phyloP scores from a whole-genome alignment of 139 green algal species.

The Chlamydomonas applanata region DNA sequence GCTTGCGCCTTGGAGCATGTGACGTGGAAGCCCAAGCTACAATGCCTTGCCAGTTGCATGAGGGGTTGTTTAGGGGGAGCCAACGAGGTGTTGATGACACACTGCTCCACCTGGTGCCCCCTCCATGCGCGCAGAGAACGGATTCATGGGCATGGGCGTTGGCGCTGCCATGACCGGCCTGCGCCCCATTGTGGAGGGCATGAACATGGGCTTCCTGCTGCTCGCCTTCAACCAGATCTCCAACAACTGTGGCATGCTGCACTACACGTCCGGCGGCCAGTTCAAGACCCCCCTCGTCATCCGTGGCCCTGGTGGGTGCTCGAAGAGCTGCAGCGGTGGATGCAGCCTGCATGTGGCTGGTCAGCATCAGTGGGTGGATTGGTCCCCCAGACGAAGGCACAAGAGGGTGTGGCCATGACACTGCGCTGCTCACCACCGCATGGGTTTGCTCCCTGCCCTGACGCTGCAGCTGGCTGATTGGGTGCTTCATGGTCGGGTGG shows the following conservation, averaged over 20 bases:
- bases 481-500: too few relatives aligned
- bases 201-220: constrained; percentile 98
- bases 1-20: too few relatives aligned
- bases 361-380: too few relatives aligned
- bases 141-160: constrained; percentile 96
- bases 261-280: constrained; percentile 95
- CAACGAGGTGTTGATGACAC: neutral
- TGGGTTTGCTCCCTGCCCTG: too few relatives aligned
- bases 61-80: neutral
- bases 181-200: constrained; percentile 94
- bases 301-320: constrained; percentile 29
- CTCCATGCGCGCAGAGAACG: constrained; percentile 66
- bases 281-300: constrained; percentile 71
- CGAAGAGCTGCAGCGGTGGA: too few relatives aligned
- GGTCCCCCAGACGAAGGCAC: too few relatives aligned
- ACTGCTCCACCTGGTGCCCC: neutral
- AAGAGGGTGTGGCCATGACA: too few relatives aligned
- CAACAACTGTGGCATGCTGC: constrained; percentile 97
- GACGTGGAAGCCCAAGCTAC: too few relatives aligned
- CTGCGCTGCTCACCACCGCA: too few relatives aligned
- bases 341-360: too few relatives aligned
- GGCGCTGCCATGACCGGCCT: constrained; percentile 95
- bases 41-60: too few relatives aligned
- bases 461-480: too few relatives aligned
- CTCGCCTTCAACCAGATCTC: constrained; percentile 99